Conservation (phyloP, 768 basidiomycete genomes). For the Xanthoconium stramineum region DNA sequence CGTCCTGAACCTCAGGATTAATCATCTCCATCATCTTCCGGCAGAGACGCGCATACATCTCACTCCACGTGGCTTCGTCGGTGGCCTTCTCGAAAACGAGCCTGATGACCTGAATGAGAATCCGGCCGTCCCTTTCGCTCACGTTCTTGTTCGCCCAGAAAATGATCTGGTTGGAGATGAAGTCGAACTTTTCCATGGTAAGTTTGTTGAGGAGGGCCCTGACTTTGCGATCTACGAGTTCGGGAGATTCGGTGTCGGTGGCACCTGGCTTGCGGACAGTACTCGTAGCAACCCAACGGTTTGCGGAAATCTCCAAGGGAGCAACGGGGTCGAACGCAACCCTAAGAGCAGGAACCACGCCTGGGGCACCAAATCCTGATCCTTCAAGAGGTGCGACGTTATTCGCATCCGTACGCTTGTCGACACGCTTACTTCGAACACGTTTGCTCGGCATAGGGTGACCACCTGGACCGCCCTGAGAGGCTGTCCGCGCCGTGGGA, state of each 20-base stretch:
- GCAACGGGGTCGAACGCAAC: slow-evolving; percentile 60
- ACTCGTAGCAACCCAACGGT: slow-evolving; percentile 69
- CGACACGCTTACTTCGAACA: slow-evolving; percentile 81
- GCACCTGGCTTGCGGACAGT: slow-evolving; percentile 40
- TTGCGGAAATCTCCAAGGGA: slow-evolving; percentile 72
- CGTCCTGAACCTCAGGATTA: slow-evolving; percentile 83
- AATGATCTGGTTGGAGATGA: slow-evolving; percentile 94
- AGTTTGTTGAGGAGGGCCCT: slow-evolving; percentile 91
- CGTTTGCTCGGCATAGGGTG: slow-evolving; percentile 52
- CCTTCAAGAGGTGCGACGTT: slow-evolving; percentile 37
- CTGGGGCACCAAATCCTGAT: slow-evolving; percentile 29
- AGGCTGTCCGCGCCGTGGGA: slow-evolving; percentile 68
- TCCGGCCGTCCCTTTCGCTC: slow-evolving; percentile 89
- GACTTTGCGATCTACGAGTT: slow-evolving; percentile 90
- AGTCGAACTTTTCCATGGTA: slow-evolving; percentile 94
- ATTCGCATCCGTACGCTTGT: slow-evolving; percentile 60
- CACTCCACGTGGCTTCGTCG: slow-evolving; percentile 92
- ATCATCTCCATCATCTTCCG: too few species aligned
- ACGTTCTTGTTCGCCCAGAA: slow-evolving; percentile 92
- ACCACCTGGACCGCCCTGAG: slow-evolving; percentile 56
- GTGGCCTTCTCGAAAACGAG: slow-evolving; percentile 98
- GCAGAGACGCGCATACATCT: slow-evolving; percentile 96
- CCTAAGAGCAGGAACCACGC: slow-evolving; percentile 29
- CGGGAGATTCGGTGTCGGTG: slow-evolving; percentile 66
- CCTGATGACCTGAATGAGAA: slow-evolving; percentile 92